Conservation (phyloP, 306 rosid species). For the Rubus parviflorus region DNA sequence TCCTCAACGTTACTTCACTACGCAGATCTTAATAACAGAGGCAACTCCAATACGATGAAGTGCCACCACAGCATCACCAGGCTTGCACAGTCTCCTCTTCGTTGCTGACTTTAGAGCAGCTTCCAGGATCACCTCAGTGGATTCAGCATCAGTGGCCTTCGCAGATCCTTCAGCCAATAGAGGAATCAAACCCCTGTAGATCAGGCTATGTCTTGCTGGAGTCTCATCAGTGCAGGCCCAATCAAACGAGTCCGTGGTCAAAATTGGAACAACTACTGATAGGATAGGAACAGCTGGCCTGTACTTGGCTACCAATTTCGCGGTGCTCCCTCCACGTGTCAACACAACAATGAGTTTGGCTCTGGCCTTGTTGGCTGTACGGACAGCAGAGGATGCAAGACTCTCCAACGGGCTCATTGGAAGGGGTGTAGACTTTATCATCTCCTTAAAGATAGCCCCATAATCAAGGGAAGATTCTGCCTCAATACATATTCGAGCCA, state of each 20-base stretch:
- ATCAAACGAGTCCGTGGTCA: conserved; percentile 84
- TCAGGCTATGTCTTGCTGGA: conserved; percentile 93
- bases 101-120: conserved; percentile 87
- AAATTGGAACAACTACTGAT: conserved; percentile 90
- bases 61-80: conserved; percentile 89
- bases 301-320: conserved; percentile 89
- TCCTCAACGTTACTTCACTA: conserved; percentile 50
- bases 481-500: conserved; percentile 90
- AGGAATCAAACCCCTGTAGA: conserved; percentile 91
- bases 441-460: conserved; percentile 87
- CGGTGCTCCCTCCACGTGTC: conserved; percentile 89
- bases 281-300: conserved; percentile 95
- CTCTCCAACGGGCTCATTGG: conserved; percentile 99
- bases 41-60: conserved; percentile 88
- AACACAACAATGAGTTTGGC: conserved; percentile 88
- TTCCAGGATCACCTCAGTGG: conserved; percentile 86
- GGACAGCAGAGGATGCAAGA: conserved; percentile 94
- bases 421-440: conserved; percentile 89
- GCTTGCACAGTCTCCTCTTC: conserved; percentile 62
- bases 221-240: conserved; percentile 91
- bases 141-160: conserved; percentile 97
- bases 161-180: conserved; percentile 93
- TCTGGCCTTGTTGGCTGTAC: conserved; percentile 85
- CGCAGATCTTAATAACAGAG: conserved; percentile 88
- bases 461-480: conserved; percentile 95